Conservation (phyloP, 1,139 yeast species). For the Schizosaccharomyces versatilis region DNA sequence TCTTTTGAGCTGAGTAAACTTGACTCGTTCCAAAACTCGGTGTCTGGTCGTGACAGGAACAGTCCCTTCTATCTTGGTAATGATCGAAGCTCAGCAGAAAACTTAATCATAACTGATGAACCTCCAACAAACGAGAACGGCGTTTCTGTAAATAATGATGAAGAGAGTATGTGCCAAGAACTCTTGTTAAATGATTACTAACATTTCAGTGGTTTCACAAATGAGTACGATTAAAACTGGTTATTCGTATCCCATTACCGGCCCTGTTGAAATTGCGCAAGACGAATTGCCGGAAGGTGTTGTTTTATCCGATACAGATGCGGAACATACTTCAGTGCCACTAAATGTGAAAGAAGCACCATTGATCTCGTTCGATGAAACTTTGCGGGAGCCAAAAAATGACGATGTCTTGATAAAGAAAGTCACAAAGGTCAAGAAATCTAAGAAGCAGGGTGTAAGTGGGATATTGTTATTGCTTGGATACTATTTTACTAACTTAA, state of each 20-base stretch:
- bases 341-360: too few species aligned
- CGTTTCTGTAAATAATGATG: neutral
- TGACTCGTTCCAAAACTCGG: neutral
- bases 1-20: neutral
- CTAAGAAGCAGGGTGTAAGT: too few species aligned
- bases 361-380: too few species aligned
- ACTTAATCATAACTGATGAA: neutral
- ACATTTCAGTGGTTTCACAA: neutral
- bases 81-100: neutral
- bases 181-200: neutral
- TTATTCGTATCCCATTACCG: neutral
- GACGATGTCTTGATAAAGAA: too few species aligned
- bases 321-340: too few species aligned
- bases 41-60: neutral
- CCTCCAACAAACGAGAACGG: neutral
- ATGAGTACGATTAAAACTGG: neutral
- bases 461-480: too few species aligned
- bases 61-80: neutral
- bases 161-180: neutral
- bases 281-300: constrained; percentile 1
- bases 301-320: neutral
- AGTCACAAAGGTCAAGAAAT: too few species aligned
- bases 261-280: neutral
- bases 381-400: too few species aligned
- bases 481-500: too few species aligned